Evolutionary conservation across 371 early-diverging fungal species (phyloP), one percentile per base, ranked within the genome.

Genomic region (Lichtheimia ramosa): DNA sequence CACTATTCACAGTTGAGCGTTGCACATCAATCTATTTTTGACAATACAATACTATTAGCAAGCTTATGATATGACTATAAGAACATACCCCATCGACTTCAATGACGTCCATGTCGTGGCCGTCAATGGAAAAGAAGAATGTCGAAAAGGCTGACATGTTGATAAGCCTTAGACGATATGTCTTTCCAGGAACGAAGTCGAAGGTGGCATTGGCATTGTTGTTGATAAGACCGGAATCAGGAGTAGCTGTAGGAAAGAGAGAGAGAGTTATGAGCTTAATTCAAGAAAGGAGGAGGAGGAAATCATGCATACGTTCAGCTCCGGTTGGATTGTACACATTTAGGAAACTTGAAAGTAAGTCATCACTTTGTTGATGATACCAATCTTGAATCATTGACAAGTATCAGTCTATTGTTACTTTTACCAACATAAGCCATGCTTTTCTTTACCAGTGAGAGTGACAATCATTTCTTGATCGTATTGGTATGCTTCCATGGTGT

Each of bases 71-170:
- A 14, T 18, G 14, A 21, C 13, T 6, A 13, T 5, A 27, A 48
- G 4, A 40, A 59, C 65, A 55, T 60, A 65, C 75, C 42, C 94
- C 94, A 53, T 93, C 94, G 15, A 86, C 79, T 69, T 92, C 94
- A 63, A 93, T 89, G 25, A 93, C 74, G 51, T 83, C 66, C 74
- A 93, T 73, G 42, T 84, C 76, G 66, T 93, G 94, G 43, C 78
- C 87, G 61, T 87, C 91, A 41, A 93, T 83, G 54, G 79, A 70
- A 62, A 93, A 75, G 58, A 74, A 73, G 75, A 85, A 92, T 53
- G 78, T 74, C 43, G 87, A 80, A 28, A 90, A 69, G 16, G 86
- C 82, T 16, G 83, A 77, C 77, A 87, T 85, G 55, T 86, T 87
- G 62, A 94, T 79, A 23, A 75, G 27, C 1, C 73, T 70, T 21